Percentiles rank a stretch among this genome's conserved stretches.
phyloP scores from a whole-genome alignment of 805 yeast species.

The Lipomyces starkeyi region DNA sequence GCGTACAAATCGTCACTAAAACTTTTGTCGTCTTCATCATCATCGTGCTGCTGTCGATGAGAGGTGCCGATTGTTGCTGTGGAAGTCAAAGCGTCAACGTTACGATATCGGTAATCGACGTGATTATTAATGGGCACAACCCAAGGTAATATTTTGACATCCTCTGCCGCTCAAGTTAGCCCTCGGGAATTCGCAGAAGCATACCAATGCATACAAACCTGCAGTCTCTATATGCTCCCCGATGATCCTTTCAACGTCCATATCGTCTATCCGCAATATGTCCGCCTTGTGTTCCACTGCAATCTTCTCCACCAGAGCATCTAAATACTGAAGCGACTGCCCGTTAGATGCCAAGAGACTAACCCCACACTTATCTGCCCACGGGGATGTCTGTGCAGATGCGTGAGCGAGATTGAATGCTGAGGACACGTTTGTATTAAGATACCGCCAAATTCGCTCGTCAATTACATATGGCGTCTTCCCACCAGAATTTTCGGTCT shows the following conservation, averaged over 20 bases:
- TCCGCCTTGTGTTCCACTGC: slow-evolving; percentile 29
- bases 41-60: neutral
- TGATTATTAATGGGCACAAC: neutral
- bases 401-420: slow-evolving; percentile 15
- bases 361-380: slow-evolving; percentile 25
- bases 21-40: neutral
- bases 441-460: slow-evolving; percentile 23
- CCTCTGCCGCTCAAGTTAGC: neutral
- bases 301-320: slow-evolving; percentile 25
- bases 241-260: slow-evolving; percentile 26
- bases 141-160: neutral
- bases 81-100: neutral
- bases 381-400: slow-evolving; percentile 13
- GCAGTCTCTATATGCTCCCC: slow-evolving; percentile 17
- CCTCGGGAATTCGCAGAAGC: neutral
- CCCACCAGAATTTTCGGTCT: neutral
- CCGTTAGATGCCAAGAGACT: slow-evolving; percentile 25
- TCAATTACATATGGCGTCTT: slow-evolving; percentile 24
- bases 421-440: slow-evolving; percentile 13
- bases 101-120: neutral
- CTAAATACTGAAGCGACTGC: slow-evolving; percentile 32
- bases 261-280: slow-evolving; percentile 25
- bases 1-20: neutral
- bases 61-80: neutral
- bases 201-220: neutral